Conservation (phyloP, 192 early-diverging fungal species). For the Pilobolus umbonatus region DNA sequence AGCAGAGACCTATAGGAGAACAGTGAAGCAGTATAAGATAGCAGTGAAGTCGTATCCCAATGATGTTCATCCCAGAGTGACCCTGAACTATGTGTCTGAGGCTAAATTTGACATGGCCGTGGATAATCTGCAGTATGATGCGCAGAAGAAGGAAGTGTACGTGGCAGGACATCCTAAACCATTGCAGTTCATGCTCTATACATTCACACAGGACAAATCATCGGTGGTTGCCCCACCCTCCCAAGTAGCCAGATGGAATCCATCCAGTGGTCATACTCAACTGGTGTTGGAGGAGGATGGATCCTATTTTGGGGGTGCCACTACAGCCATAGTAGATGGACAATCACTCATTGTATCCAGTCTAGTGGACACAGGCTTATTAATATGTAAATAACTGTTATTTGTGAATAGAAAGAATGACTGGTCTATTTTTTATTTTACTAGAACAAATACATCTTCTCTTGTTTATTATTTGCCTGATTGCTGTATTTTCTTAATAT, state of each 20-base stretch:
- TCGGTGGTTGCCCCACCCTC: constrained; percentile 10
- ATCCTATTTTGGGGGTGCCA: constrained; percentile 3
- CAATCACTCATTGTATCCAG: not conserved
- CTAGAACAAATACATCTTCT: too few species aligned
- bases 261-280: not conserved
- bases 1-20: constrained; percentile 17
- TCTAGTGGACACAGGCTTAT: constrained; percentile 6
- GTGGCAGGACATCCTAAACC: constrained; percentile 31
- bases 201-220: not conserved
- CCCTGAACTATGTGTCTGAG: constrained; percentile 7
- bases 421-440: too few species aligned
- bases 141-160: constrained; percentile 5
- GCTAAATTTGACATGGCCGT: constrained; percentile 21
- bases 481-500: too few species aligned
- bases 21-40: constrained; percentile 18
- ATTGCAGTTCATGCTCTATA: constrained; percentile 10
- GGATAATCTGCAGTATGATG: constrained; percentile 23
- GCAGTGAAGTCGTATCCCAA: not conserved
- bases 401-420: not conserved
- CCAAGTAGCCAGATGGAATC: constrained; percentile 19
- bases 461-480: too few species aligned
- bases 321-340: constrained; percentile 7
- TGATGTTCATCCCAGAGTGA: not conserved
- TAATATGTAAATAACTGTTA: constrained; percentile 6
- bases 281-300: constrained; percentile 21